Evolutionary conservation across 768 basidiomycete genomes (phyloP).

Genomic region (Trametes elegans): DNA sequence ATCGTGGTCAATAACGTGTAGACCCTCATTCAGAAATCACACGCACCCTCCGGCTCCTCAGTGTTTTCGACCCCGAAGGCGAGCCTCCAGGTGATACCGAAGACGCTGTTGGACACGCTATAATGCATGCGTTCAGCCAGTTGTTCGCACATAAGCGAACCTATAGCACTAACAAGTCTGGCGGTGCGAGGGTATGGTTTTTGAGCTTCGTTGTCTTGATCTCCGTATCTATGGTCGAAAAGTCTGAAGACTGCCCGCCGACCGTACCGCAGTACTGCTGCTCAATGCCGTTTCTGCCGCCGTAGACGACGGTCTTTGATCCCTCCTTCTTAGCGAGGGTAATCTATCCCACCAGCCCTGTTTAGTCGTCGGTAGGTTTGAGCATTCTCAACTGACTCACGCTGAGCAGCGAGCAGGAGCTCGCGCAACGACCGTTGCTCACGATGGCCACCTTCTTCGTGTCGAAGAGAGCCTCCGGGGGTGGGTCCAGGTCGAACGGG

Average conservation of each 20-base stretch:
- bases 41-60: conserved; percentile 52
- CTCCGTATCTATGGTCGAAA: conserved; percentile 57
- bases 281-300: conserved; percentile 43
- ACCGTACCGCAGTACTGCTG: conserved; percentile 64
- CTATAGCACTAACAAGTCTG: conserved; percentile 48
- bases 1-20: conserved; percentile 2
- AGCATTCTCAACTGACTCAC: too few relatives aligned
- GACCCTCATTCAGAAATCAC: too few relatives aligned
- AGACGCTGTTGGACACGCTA: conserved; percentile 54
- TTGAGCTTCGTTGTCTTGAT: conserved; percentile 57
- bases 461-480: conserved; percentile 46
- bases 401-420: conserved; percentile 29
- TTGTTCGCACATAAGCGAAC: not conserved
- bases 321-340: conserved; percentile 61
- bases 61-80: conserved; percentile 55
- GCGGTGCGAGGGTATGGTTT: conserved; percentile 53
- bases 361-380: too few relatives aligned
- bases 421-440: conserved; percentile 45
- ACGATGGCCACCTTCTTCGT: conserved; percentile 49
- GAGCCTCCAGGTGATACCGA: conserved; percentile 64
- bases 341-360: conserved; percentile 44
- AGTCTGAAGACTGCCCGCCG: conserved; percentile 60
- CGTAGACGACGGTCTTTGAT: conserved; percentile 55
- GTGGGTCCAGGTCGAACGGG: conserved; percentile 36
- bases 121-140: not conserved